Conservation (phyloP, 1,284 basidiomycete species). For the Rhodotorula sp. region DNA sequence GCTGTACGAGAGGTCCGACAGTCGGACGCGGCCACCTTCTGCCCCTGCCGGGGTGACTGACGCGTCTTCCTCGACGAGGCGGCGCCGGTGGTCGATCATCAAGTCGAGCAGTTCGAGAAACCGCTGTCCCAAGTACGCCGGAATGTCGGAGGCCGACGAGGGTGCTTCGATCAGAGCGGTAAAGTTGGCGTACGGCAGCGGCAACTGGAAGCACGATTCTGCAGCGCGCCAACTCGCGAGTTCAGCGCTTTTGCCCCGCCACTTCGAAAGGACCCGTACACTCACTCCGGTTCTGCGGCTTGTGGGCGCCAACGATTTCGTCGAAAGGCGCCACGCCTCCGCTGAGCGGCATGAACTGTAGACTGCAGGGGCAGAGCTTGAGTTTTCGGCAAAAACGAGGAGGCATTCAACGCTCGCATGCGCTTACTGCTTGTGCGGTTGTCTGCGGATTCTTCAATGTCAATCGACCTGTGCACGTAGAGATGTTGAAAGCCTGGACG, state of each 20-base stretch:
- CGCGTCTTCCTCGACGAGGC: constrained; percentile 21
- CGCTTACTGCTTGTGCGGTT: constrained; percentile 43
- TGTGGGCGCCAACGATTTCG: constrained; percentile 29
- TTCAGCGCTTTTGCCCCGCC: background rate
- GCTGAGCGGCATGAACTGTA: constrained; percentile 43
- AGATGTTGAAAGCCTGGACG: background rate
- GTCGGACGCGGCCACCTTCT: constrained; percentile 5
- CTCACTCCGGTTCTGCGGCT: constrained; percentile 34
- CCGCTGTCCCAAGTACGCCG: constrained; percentile 30
- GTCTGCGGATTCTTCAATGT: constrained; percentile 5
- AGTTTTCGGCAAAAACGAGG: background rate
- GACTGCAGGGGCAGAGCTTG: constrained; percentile 17
- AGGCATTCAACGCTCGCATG: no score
- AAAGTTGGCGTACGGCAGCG: constrained; percentile 41
- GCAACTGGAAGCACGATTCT: constrained; percentile 34
- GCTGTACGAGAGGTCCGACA: constrained; percentile 43
- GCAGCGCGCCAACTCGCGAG: background rate
- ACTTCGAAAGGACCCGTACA: background rate
- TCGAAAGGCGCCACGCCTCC: constrained; percentile 41
- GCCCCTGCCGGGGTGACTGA: background rate
- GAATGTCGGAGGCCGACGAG: constrained; percentile 13
- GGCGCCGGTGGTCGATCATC: constrained; percentile 43
- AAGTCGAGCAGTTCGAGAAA: constrained; percentile 42
- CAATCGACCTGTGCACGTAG: background rate
- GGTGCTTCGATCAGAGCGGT: constrained; percentile 26